phyloP scores from a whole-genome alignment of 2,329 filamentous ascomycete species.

The Colletotrichum tabaci region DNA sequence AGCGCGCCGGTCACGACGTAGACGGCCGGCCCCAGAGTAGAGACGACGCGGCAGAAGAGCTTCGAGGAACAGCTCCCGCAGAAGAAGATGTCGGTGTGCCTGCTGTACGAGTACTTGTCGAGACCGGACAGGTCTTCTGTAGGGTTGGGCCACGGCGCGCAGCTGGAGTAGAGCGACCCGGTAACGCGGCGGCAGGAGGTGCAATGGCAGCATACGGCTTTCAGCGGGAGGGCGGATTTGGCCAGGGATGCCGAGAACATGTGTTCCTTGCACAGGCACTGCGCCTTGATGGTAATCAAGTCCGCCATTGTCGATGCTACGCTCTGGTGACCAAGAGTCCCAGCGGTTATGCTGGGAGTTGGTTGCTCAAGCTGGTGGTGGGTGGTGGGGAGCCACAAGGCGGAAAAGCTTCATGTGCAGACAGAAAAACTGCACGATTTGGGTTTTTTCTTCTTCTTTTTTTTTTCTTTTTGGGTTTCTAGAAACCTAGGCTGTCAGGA shows the following conservation, averaged over 20 bases:
- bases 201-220: slow-evolving; percentile 63
- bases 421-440: too few species aligned
- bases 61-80: slow-evolving; percentile 60
- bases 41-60: slow-evolving; percentile 56
- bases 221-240: slow-evolving; percentile 57
- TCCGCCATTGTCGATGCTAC: not conserved
- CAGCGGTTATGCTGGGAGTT: not conserved
- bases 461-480: too few species aligned
- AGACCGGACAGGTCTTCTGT: slow-evolving; percentile 50
- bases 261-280: slow-evolving; percentile 63
- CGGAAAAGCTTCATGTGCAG: too few species aligned
- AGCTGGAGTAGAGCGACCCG: slow-evolving; percentile 57
- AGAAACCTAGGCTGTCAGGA: too few species aligned
- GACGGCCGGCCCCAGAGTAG: slow-evolving; percentile 33
- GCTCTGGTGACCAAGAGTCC: not conserved
- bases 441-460: too few species aligned
- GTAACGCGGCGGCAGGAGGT: slow-evolving; percentile 63
- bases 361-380: too few species aligned
- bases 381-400: too few species aligned
- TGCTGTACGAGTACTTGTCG: slow-evolving; percentile 55
- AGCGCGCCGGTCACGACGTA: slow-evolving; percentile 58
- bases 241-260: slow-evolving; percentile 55
- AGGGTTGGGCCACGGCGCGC: slow-evolving; percentile 55
- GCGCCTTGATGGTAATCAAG: slow-evolving; percentile 36
- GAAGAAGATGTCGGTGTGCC: slow-evolving; percentile 53